Evolutionary conservation across 1,139 yeast species (phyloP).

Genomic region (Ashbya aceris): DNA sequence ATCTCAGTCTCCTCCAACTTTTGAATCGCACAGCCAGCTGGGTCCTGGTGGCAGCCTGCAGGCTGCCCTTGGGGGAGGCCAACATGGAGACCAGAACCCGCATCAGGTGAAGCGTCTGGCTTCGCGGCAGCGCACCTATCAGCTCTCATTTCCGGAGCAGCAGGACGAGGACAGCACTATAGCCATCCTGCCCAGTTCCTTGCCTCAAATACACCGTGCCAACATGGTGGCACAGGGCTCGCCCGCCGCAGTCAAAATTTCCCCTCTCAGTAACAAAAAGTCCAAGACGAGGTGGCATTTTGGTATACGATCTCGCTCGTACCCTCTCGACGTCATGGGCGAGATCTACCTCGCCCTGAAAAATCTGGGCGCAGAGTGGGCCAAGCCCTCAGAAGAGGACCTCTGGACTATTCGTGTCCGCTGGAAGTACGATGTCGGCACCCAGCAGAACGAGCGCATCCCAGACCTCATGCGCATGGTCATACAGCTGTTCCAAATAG

Average conservation of each 20-base stretch:
- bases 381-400: slow-evolving; percentile 84
- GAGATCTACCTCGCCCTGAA: slow-evolving; percentile 91
- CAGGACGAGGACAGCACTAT: slow-evolving; percentile 46
- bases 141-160: slow-evolving; percentile 22
- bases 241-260: slow-evolving; percentile 45
- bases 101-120: slow-evolving; percentile 9
- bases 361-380: slow-evolving; percentile 96
- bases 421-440: slow-evolving; percentile 57
- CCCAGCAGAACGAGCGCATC: slow-evolving; percentile 28
- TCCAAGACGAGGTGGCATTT: slow-evolving; percentile 98
- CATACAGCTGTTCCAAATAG: slow-evolving; percentile 89
- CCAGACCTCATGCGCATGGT: slow-evolving; percentile 95
- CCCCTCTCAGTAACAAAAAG: slow-evolving; percentile 71
- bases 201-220: slow-evolving; percentile 91
- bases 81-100: slow-evolving; percentile 33
- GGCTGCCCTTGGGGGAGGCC: slow-evolving; percentile 19
- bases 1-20: slow-evolving; percentile 26
- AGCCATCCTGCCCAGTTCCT: slow-evolving; percentile 85
- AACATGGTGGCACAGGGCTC: slow-evolving; percentile 64
- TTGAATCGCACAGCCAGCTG: slow-evolving; percentile 11
- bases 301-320: slow-evolving; percentile 91
- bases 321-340: slow-evolving; percentile 97
- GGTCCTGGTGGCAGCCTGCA: not conserved
- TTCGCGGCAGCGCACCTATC: slow-evolving; percentile 25
- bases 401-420: slow-evolving; percentile 96